phyloP scores from a whole-genome alignment of 805 yeast species.

The Cyberlindnera amylophila region DNA sequence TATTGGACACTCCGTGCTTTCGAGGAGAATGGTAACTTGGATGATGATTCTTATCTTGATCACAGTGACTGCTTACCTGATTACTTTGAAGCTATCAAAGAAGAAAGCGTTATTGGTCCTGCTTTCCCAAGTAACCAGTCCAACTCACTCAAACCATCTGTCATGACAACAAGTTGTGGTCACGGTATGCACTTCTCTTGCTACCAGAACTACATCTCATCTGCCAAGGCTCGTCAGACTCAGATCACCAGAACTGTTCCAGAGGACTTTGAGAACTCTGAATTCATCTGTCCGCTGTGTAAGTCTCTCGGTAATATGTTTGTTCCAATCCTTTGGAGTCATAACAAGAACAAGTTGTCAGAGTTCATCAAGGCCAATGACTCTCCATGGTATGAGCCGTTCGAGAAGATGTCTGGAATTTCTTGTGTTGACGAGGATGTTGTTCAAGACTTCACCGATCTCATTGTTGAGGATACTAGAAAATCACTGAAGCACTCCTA shows the following conservation, averaged over 20 bases:
- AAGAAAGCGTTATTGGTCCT: conserved; percentile 56
- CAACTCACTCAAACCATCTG: conserved; percentile 32
- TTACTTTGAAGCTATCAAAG: conserved; percentile 36
- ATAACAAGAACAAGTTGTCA: conserved; percentile 35
- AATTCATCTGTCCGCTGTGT: conserved; percentile 87
- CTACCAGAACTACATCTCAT: conserved; percentile 56
- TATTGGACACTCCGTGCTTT: conserved; percentile 68
- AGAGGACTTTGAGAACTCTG: conserved; percentile 64
- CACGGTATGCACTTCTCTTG: conserved; percentile 91
- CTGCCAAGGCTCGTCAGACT: conserved; percentile 51
- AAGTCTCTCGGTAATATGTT: conserved; percentile 81
- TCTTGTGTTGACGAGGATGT: conserved; percentile 9
- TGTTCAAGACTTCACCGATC: conserved; percentile 6
- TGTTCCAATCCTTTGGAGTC: conserved; percentile 66
- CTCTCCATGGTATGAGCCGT: conserved; percentile 19
- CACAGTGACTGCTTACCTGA: conserved; percentile 34
- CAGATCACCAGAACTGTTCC: conserved; percentile 84
- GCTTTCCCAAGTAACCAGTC: conserved; percentile 42
- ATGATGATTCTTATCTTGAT: conserved; percentile 11
- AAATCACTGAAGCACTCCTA: conserved; percentile 9
- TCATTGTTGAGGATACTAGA: conserved; percentile 11
- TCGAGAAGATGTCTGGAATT: conserved; percentile 9
- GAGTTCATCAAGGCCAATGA: conserved; percentile 10
- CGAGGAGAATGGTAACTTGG: conserved; percentile 35
- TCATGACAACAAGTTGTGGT: conserved; percentile 69